A percentile compares a stretch with the other conserved stretches of the same genome.
phyloP scores from a whole-genome alignment of 129 eudicot species.

The Chrysanthemum lavandulifolium region DNA sequence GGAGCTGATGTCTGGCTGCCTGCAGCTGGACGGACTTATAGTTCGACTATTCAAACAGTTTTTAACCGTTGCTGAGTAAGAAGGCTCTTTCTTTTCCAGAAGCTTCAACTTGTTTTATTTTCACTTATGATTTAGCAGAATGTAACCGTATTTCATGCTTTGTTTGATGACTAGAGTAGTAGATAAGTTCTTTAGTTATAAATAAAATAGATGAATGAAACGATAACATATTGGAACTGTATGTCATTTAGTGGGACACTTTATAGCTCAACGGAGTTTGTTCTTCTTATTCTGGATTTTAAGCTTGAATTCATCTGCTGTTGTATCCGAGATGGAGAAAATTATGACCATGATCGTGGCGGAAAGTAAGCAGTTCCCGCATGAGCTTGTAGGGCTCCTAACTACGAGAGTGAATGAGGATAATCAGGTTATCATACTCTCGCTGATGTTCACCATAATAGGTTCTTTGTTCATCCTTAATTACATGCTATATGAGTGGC shows the following conservation, averaged over 20 bases:
- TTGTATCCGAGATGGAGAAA: constrained; percentile 38
- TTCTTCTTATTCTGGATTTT: background rate
- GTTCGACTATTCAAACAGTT: no score
- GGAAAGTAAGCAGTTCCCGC: constrained; percentile 13
- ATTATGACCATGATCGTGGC: constrained; percentile 42
- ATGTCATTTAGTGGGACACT: background rate
- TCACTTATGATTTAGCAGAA: no score
- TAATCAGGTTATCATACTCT: constrained; percentile 31
- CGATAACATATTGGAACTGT: background rate
- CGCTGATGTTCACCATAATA: background rate
- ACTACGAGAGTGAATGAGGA: constrained; percentile 31
- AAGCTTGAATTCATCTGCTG: constrained; percentile 32
- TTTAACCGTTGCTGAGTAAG: no score
- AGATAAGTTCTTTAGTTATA: background rate
- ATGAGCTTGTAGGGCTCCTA: constrained; percentile 37
- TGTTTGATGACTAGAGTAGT: no score
- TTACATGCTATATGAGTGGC: no score
- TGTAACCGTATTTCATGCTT: no score
- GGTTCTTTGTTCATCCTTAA: background rate
- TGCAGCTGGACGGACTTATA: no score
- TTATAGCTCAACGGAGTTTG: background rate
- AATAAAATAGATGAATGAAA: background rate
- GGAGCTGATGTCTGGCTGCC: no score
- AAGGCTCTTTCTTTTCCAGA: no score
- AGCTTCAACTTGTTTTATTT: no score